Base-by-base conservation (phyloP, 2,329 filamentous ascomycete genomes). In the Stachybotrys elegans region DNA sequence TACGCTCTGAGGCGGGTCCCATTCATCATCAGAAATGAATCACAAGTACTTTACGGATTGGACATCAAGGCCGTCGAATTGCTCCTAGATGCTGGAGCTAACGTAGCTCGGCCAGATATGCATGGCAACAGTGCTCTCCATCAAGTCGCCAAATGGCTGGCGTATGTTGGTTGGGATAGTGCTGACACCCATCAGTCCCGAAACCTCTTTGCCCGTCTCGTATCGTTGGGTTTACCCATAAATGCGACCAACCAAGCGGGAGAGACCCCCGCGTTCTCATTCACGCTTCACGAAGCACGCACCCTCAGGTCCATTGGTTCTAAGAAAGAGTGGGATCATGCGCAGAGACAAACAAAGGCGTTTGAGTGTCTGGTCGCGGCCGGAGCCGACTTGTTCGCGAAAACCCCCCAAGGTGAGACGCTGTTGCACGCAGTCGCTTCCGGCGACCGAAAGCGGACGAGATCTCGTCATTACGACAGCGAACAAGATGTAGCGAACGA, bases 401-500 rank as follows among this genome's bases (percentile, higher is more conserved):
- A 40, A 17, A 58, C 64, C 40, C 16, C 37, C n/a, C 40, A 40
- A 3, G 61, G 63, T 1, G 47, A 55, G 32, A 52, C 54, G 3
- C 29, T 64, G 39, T 38, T 67, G 34, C 62, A 67, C 39, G 43
- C 54, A 13, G 60, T 56, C 12, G 56, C 52, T n/a, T n/a, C n/a
- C n/a, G n/a, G n/a, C n/a, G n/a, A n/a, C n/a, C n/a, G n/a, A n/a
- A n/a, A n/a, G n/a, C n/a, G n/a, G n/a, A n/a, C n/a, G n/a, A n/a
- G n/a, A n/a, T n/a, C n/a, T n/a, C n/a, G n/a, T n/a, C n/a, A n/a
- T n/a, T n/a, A n/a, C n/a, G n/a, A n/a, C n/a, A n/a, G n/a, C n/a
- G n/a, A n/a, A n/a, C n/a, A n/a, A n/a, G n/a, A n/a, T n/a, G n/a
- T n/a, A n/a, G n/a, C n/a, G n/a, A n/a, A n/a, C n/a, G n/a, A n/a